Conservation (phyloP, 1,284 basidiomycete genomes). For the Ceratobasidium papillatum region DNA sequence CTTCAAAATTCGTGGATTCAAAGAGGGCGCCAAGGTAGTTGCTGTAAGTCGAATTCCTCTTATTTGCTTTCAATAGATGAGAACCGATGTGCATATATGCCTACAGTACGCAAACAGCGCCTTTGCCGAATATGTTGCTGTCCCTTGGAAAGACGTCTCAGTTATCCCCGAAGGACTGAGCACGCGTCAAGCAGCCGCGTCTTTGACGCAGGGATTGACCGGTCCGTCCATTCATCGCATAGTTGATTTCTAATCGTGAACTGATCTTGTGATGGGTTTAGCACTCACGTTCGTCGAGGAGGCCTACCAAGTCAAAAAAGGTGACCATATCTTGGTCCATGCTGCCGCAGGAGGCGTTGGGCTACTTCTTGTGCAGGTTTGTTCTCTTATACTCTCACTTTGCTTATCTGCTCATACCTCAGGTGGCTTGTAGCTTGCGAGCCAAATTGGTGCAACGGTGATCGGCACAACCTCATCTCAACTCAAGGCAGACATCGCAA, state of each 20-base stretch:
- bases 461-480: conserved; percentile 93
- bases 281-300: conserved; percentile 83
- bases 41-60: conserved; percentile 56
- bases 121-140: conserved; percentile 80
- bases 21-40: conserved; percentile 55
- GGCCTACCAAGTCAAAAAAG: conserved; percentile 81
- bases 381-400: conserved; percentile 38
- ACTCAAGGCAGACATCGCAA: conserved; percentile 87
- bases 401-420: conserved; percentile 48
- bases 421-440: conserved; percentile 66
- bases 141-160: conserved; percentile 70
- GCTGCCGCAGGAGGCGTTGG: conserved; percentile 86
- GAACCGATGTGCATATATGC: conserved; percentile 41
- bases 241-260: neutral
- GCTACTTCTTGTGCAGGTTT: conserved; percentile 58
- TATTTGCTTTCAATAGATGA: neutral
- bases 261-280: neutral
- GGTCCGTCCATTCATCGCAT: conserved; percentile 37
- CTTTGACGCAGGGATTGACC: conserved; percentile 81
- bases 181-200: conserved; percentile 71
- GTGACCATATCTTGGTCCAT: conserved; percentile 80
- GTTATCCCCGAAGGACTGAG: conserved; percentile 69
- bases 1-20: conserved; percentile 44
- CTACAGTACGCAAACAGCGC: conserved; percentile 62
- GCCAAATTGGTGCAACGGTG: conserved; percentile 77